Percentiles rank a stretch among this genome's conserved stretches.
Conservation (phyloP, 2,329 filamentous ascomycete species). For the Hortaea werneckii region DNA sequence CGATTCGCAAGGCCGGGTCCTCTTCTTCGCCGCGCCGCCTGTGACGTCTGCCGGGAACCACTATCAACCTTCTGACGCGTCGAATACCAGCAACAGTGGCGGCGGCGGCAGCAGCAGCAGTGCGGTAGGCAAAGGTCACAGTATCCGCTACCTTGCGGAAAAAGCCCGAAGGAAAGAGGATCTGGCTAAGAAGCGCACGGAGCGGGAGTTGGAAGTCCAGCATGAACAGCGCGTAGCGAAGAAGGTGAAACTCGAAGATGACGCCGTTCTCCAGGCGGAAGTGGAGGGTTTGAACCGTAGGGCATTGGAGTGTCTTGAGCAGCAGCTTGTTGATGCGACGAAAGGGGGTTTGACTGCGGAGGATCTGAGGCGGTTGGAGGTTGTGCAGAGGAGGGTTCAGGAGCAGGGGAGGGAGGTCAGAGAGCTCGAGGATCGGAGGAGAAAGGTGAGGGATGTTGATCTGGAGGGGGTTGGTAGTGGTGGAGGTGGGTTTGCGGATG, state of each 20-base stretch:
- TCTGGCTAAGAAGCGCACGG: slow-evolving; percentile 29
- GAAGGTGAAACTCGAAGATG: slow-evolving; percentile 23
- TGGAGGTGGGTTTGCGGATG: slow-evolving; percentile 16
- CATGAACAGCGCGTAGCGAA: slow-evolving; percentile 16
- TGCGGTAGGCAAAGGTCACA: slow-evolving; percentile 27
- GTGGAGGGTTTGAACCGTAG: slow-evolving; percentile 26
- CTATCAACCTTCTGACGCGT: too few relatives aligned
- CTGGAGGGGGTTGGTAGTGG: slow-evolving; percentile 1
- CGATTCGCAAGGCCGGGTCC: slow-evolving; percentile 61
- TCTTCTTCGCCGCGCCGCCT: slow-evolving; percentile 78
- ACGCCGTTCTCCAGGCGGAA: slow-evolving; percentile 24
- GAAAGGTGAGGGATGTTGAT: slow-evolving; percentile 12
- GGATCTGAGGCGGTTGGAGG: slow-evolving; percentile 26
- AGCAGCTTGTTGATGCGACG: slow-evolving; percentile 29
- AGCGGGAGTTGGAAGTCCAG: slow-evolving; percentile 17
- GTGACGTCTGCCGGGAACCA: slow-evolving; percentile 30
- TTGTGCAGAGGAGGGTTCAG: slow-evolving; percentile 24
- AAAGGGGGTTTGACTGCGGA: slow-evolving; percentile 25
- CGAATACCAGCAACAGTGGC: not conserved
- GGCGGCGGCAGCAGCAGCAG: not conserved
- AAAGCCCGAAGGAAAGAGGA: slow-evolving; percentile 31
- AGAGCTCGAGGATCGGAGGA: slow-evolving; percentile 14
- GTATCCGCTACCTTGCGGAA: slow-evolving; percentile 37
- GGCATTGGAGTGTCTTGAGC: slow-evolving; percentile 30
- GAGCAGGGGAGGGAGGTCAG: slow-evolving; percentile 13